phyloP scores from a whole-genome alignment of 2,329 filamentous ascomycete genomes.

The Cladosporium oxysporum region DNA sequence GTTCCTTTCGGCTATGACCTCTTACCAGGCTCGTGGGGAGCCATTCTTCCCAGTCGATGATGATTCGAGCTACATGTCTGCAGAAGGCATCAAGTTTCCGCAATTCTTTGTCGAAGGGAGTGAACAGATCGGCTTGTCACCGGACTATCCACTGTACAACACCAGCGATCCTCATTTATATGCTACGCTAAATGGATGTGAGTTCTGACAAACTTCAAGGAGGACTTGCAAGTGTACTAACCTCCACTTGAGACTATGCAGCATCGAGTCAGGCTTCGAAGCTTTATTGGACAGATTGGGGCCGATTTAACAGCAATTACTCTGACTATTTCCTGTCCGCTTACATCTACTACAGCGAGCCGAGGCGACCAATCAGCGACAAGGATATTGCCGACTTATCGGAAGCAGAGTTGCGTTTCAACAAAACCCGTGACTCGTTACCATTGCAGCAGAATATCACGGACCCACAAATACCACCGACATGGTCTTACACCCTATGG shows the following conservation, averaged over 20 bases:
- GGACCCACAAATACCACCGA: neutral
- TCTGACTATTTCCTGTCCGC: neutral
- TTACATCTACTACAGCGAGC: neutral
- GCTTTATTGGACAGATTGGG: neutral
- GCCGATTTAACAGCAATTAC: neutral
- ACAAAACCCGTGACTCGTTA: neutral
- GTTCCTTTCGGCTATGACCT: constrained; percentile 1
- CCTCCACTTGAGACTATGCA: neutral
- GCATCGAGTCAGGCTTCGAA: neutral
- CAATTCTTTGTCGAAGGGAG: neutral
- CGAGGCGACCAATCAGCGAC: neutral
- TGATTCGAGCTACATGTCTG: constrained; percentile 2
- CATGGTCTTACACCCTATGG: neutral
- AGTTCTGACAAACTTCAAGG: neutral
- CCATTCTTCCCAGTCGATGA: neutral
- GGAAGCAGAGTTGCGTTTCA: neutral
- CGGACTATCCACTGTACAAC: neutral
- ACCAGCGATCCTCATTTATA: neutral
- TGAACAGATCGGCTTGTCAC: neutral
- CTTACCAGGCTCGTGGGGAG: neutral
- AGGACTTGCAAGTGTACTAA: neutral
- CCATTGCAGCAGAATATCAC: neutral
- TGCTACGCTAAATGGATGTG: neutral
- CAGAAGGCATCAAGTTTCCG: neutral
- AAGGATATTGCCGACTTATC: too few relatives aligned